Base-by-base conservation (phyloP, 106 monocot species). In the Chionographis japonica region DNA sequence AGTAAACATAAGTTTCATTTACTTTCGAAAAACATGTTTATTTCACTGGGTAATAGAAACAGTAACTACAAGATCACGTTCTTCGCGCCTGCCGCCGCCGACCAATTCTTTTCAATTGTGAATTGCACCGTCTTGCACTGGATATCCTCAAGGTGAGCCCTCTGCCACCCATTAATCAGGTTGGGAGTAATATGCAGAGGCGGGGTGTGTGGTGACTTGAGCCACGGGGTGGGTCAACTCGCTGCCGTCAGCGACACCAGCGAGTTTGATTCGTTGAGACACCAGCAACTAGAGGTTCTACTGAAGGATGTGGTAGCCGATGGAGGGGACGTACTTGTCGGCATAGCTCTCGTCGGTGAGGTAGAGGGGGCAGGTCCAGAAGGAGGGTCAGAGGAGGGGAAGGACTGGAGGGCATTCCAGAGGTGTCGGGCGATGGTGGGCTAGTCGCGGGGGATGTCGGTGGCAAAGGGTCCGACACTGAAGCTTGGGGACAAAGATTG, bases 281-380 rank as follows among this genome's bases (percentile, higher is more conserved):
- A 38, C n/a, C 10, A 68, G 54, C 9, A 68, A 20, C 10, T 3
- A 40, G 5, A 66, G 11, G 56, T 91, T 91, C 74, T 40, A 38
- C 15, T 16, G 62, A 39, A 82, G 61, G 27, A 91, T 89, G 82
- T 84, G 59, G 77, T 77, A 75, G 0, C 72, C 81, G 19, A 60
- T 20, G 14, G 86, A 71, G 17, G 91, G 91, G 37, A 91, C 68
- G 72, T 84, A 91, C 78, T 95, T 95, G 4, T 91, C 95, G 12
- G 88, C 91, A 62, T 91, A 91, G 79, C 91, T 95, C 81, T 95
- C 88, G 35, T 88, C 95, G 14, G 86, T 84, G 27, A 95, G 15
- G 55, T 73, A 95, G 19, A 95, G 20, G 1, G 95, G 91, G 4
- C 95, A 77, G 42, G 74, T n/a, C 2, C 71, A 63, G 65, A 95